phyloP scores from a whole-genome alignment of 2,329 filamentous ascomycete species.

The Diaporthe eres region DNA sequence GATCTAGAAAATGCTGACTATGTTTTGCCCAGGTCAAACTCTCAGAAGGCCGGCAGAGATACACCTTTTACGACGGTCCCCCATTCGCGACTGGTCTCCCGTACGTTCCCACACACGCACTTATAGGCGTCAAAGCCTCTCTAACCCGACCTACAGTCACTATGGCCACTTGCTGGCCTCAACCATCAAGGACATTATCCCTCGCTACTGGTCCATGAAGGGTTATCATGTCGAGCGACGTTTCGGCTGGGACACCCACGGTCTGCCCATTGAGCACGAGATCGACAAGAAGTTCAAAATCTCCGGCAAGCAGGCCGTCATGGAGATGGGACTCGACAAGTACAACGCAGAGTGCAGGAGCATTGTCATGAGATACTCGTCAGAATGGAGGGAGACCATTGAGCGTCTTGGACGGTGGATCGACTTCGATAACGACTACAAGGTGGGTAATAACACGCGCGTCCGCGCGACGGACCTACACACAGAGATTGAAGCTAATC shows the following conservation, averaged over 20 bases:
- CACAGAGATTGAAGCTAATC: constrained; percentile 41
- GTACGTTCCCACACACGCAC: constrained; percentile 30
- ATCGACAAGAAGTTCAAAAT: constrained; percentile 97
- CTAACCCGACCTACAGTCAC: constrained; percentile 53
- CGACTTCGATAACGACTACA: constrained; percentile 98
- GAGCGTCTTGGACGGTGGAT: constrained; percentile 95
- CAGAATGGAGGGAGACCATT: constrained; percentile 90
- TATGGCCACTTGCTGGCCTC: constrained; percentile 86
- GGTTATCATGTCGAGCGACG: constrained; percentile 91
- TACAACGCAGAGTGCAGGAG: constrained; percentile 94
- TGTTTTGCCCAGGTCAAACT: constrained; percentile 73
- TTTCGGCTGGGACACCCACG: constrained; percentile 96
- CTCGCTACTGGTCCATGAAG: constrained; percentile 97
- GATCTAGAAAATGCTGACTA: neutral
- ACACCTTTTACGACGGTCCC: constrained; percentile 95
- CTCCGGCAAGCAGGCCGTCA: constrained; percentile 83
- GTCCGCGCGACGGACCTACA: neutral
- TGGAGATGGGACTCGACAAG: constrained; percentile 85
- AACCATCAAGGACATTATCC: constrained; percentile 97
- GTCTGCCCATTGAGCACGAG: constrained; percentile 95
- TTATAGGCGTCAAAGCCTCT: neutral
- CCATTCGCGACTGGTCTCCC: constrained; percentile 81
- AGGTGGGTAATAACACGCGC: constrained; percentile 57
- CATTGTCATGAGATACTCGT: constrained; percentile 92
- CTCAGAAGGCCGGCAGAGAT: constrained; percentile 84